Evolutionary conservation across 495 filamentous ascomycete species (phyloP).

Genomic region (Xylaria flabelliformis): DNA sequence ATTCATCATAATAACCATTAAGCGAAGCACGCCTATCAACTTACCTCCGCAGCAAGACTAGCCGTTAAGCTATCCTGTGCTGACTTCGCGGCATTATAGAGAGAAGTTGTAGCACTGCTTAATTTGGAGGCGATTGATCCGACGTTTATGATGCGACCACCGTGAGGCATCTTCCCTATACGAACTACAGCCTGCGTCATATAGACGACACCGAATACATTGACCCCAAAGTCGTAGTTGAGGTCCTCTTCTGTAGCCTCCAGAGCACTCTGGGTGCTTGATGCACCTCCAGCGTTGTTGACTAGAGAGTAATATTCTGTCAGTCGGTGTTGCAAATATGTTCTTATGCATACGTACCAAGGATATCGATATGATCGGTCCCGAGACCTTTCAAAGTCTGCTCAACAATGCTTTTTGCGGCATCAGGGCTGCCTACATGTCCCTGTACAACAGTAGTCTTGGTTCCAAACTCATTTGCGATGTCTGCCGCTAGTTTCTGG

Average conservation of each 20-base stretch:
- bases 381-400: constrained; percentile 41
- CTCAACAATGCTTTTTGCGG: constrained; percentile 40
- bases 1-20: background rate
- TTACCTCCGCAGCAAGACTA: constrained; percentile 39
- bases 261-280: background rate
- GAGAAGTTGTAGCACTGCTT: constrained; percentile 3
- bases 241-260: constrained; percentile 28
- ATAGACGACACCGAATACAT: constrained; percentile 47
- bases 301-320: constrained; percentile 26
- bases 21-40: background rate
- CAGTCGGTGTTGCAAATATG: constrained; percentile 4
- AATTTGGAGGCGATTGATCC: constrained; percentile 49
- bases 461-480: constrained; percentile 34
- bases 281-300: constrained; percentile 30
- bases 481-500: constrained; percentile 28
- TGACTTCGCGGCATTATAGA: constrained; percentile 44
- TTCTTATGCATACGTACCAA: constrained; percentile 33
- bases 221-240: constrained; percentile 35
- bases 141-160: constrained; percentile 55
- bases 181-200: constrained; percentile 45
- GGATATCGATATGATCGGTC: constrained; percentile 47
- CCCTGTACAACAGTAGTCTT: constrained; percentile 46
- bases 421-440: constrained; percentile 42
- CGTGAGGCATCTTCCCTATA: constrained; percentile 49
- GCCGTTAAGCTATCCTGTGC: constrained; percentile 42